phyloP scores from a whole-genome alignment of 169 alveolate genomes.

The Plasmodium adleri region DNA sequence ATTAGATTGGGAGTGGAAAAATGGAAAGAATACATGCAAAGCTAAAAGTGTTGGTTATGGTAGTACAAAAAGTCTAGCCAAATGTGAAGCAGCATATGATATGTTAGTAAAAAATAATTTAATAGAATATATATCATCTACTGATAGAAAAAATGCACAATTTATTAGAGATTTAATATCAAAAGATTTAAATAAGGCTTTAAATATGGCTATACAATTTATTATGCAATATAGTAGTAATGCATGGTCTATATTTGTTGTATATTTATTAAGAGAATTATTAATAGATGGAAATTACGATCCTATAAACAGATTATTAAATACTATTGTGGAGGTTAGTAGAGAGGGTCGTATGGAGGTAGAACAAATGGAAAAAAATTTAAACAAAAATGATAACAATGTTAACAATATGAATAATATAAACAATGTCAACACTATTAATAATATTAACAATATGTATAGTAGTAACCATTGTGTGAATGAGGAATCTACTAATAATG shows the following conservation, averaged over 20 bases:
- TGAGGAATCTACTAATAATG: not conserved
- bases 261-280: conserved; percentile 53
- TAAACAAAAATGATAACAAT: not conserved
- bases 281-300: conserved; percentile 74
- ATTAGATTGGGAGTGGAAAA: conserved; percentile 76
- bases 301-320: conserved; percentile 49
- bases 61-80: conserved; percentile 68
- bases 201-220: conserved; percentile 60
- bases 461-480: not conserved
- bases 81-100: conserved; percentile 75
- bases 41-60: conserved; percentile 76
- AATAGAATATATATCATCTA: conserved; percentile 66
- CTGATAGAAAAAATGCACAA: conserved; percentile 75
- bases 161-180: conserved; percentile 69
- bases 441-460: not conserved
- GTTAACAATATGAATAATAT: not conserved
- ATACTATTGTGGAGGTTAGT: conserved; percentile 65
- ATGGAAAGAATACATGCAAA: conserved; percentile 63
- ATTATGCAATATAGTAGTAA: conserved; percentile 73
- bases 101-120: conserved; percentile 72
- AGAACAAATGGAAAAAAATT: conserved; percentile 32
- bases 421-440: not conserved
- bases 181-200: conserved; percentile 58
- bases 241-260: conserved; percentile 72
- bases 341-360: conserved; percentile 64